Percentiles rank a stretch among this genome's conserved stretches.
phyloP scores from a whole-genome alignment of 2,329 filamentous ascomycete species.

The Fusarium austroafricanum region DNA sequence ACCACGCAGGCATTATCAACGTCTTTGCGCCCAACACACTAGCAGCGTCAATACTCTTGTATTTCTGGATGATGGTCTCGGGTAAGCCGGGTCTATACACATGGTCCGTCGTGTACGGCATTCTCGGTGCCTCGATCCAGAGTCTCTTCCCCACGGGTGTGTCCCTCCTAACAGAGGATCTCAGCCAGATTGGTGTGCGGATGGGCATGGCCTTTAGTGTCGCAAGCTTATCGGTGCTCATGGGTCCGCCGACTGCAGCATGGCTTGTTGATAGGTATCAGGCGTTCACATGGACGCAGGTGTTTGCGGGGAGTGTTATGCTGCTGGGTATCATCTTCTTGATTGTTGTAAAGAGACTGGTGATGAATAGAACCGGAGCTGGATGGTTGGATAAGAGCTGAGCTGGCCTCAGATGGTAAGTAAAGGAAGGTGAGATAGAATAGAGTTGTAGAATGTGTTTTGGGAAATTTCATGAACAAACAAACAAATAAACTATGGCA shows the following conservation, averaged over 20 bases:
- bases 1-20: constrained; percentile 70
- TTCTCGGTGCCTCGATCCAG: constrained; percentile 71
- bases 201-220: constrained; percentile 71
- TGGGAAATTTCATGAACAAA: too few relatives aligned
- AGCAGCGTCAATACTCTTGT: constrained; percentile 58
- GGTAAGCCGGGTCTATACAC: constrained; percentile 65
- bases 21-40: constrained; percentile 63
- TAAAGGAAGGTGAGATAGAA: not conserved
- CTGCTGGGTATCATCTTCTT: constrained; percentile 57
- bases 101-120: constrained; percentile 72
- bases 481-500: too few relatives aligned
- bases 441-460: too few relatives aligned
- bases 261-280: constrained; percentile 58
- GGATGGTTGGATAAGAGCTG: constrained; percentile 56
- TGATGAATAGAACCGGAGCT: constrained; percentile 53
- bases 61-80: constrained; percentile 69
- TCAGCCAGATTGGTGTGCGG: constrained; percentile 63
- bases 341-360: constrained; percentile 52
- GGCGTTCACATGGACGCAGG: constrained; percentile 61
- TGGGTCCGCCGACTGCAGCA: constrained; percentile 64
- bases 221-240: constrained; percentile 64
- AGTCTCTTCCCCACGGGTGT: constrained; percentile 71
- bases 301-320: constrained; percentile 58
- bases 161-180: constrained; percentile 64
- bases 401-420: not conserved